These are phyloP conservation scores for Petunia axillaris DNA, from an alignment of 257 asterid species.

Conservation along the genomic window DNA sequence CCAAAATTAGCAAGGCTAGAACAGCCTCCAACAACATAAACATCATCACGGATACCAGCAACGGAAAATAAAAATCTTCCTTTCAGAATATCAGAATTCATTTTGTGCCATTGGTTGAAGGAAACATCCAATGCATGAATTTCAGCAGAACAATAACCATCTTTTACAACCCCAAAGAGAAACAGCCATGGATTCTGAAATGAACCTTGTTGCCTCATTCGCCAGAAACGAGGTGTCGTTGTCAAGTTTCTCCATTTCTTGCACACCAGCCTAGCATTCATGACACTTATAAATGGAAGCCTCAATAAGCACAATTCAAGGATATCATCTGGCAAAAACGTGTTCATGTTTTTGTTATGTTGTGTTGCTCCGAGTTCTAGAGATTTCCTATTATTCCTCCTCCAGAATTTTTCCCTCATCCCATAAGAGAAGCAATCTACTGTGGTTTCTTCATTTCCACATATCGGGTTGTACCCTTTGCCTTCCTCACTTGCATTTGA, in stretches of 20 bases:
- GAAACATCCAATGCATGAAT: constrained; percentile 83
- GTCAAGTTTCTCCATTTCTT: constrained; percentile 89
- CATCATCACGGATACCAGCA: constrained; percentile 63
- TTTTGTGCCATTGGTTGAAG: constrained; percentile 74
- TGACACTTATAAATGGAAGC: constrained; percentile 72
- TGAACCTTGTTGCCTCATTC: constrained; percentile 68
- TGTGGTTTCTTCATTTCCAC: constrained; percentile 59
- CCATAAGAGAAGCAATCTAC: constrained; percentile 77
- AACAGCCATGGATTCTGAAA: constrained; percentile 83
- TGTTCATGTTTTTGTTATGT: constrained; percentile 53
- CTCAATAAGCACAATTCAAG: constrained; percentile 90
- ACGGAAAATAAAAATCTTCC: constrained; percentile 87
- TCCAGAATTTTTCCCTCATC: constrained; percentile 72
- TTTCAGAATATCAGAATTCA: constrained; percentile 63
- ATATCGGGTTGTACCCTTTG: constrained; percentile 44
- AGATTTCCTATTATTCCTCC: constrained; percentile 38
- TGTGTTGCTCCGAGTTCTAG: constrained; percentile 41
- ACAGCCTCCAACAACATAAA: constrained; percentile 86
- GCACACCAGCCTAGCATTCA: constrained; percentile 92
- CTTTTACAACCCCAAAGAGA: constrained; percentile 78
- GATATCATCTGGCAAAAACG: constrained; percentile 82
- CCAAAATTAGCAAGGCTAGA: constrained; percentile 93
- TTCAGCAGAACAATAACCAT: constrained; percentile 86
- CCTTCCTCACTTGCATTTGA: constrained; percentile 75
- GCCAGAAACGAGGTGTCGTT: constrained; percentile 67